Base-by-base conservation (phyloP, 768 basidiomycete species). In the Boletus tylopilopsis region DNA sequence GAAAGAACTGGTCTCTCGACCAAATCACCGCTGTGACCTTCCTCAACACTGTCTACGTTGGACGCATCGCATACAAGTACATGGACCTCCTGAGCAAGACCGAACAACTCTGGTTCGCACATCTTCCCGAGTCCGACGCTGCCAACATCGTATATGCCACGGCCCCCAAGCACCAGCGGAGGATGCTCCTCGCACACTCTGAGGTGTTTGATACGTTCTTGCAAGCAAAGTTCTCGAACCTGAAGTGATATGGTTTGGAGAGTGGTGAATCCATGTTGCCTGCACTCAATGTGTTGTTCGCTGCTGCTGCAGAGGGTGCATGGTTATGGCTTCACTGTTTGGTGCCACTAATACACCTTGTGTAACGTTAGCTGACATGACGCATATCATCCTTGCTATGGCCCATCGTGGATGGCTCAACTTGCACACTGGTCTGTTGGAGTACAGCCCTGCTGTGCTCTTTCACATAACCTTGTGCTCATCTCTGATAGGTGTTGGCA, bases 211-310 rank as follows among this genome's bases (percentile, higher is more conserved):
- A 95, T 58, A 79, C 82, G 58, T 95, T 93, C 63, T 69, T 93
- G 37, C 90, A 92, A 60, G 73, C 80, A 45, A 93, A 93, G 67
- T 95, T 94, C 62, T 91, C 93, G 1, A 94, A 91, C 68, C 59
- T 90, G 64, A 90, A 89, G 68, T 78, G 88, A 61, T 91, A 91
- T 66, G 92, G 90, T 0, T 75, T 94, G 32, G 93, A 96, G 67
- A 94, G 94, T 4, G 94, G 87, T 2, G 94, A 95, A 71, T 91
- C 90, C 3, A 94, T 95, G 93, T 68, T 96, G 22, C 87, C 91
- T 5, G 93, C 91, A 1, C 71, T 95, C 3, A 89, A 94, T 51
- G 73, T 80, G 0, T 66, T 96, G 16, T 90, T 96, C 58, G 70
- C 75, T 0, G 73, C 78, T 2, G 84, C 90, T 9, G 77, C 88